These are phyloP conservation scores for Termitomyces sp. DNA, from an alignment of 768 basidiomycete genomes.

Conservation along the genomic window DNA sequence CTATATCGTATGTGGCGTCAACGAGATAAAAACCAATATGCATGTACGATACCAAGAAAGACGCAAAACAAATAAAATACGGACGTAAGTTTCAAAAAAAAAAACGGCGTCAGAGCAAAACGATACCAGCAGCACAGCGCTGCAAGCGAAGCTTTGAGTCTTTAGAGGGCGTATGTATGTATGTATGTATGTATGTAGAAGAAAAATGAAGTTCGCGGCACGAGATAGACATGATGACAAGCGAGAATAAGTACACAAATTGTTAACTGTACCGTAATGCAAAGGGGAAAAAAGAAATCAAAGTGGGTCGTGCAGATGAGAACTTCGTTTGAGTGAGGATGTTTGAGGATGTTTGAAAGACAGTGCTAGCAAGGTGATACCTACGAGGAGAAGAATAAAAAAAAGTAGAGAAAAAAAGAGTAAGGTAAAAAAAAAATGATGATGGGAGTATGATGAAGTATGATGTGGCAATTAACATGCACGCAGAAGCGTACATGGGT, in stretches of 20 bases:
- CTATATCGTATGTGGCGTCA: not conserved
- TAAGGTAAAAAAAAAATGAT: slow-evolving; percentile 13
- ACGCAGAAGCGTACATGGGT: not conserved
- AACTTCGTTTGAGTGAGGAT: slow-evolving; percentile 2
- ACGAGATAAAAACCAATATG: not conserved
- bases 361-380: not conserved
- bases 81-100: not conserved
- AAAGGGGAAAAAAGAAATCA: not conserved
- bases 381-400: not conserved
- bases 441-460: not conserved
- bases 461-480: not conserved
- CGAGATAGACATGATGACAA: slow-evolving; percentile 5
- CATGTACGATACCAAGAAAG: slow-evolving; percentile 9
- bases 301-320: slow-evolving; percentile 2
- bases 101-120: not conserved
- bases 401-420: not conserved
- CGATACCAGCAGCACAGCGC: slow-evolving; percentile 1
- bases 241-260: slow-evolving; percentile 6
- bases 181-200: not conserved
- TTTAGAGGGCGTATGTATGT: not conserved
- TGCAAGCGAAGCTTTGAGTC: not conserved
- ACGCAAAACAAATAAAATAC: slow-evolving; percentile 14
- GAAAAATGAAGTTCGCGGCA: not conserved
- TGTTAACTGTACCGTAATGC: slow-evolving; percentile 10
- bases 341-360: not conserved